These are phyloP conservation scores for Beauveria sp. DNA, from an alignment of 2,329 filamentous ascomycete species.

Conservation along the genomic window DNA sequence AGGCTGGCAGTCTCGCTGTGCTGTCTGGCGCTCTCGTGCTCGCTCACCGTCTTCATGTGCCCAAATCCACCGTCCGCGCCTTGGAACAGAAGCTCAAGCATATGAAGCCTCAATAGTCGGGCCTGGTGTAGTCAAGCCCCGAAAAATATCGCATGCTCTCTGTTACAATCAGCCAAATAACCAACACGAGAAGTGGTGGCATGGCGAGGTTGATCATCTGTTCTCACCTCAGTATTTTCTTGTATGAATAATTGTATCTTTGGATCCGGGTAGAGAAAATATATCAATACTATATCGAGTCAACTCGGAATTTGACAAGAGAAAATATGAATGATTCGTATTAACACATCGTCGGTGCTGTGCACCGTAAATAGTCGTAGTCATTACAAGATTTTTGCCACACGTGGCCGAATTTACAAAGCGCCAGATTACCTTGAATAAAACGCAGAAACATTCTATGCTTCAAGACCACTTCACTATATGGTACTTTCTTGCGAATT, in stretches of 20 bases:
- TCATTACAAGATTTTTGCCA: conserved; percentile 20
- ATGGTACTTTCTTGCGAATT: background rate
- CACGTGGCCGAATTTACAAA: background rate
- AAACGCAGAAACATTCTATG: background rate
- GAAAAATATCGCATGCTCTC: background rate
- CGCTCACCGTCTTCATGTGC: conserved; percentile 69
- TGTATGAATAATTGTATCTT: conserved; percentile 4
- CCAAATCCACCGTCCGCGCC: conserved; percentile 54
- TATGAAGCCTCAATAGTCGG: conserved; percentile 22
- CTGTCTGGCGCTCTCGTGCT: conserved; percentile 76
- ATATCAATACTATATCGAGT: background rate
- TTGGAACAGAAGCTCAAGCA: conserved; percentile 44
- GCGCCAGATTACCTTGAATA: background rate
- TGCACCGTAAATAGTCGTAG: conserved; percentile 19
- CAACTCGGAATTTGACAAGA: background rate
- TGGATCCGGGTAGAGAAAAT: background rate
- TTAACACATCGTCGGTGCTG: conserved; percentile 24
- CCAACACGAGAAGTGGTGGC: background rate
- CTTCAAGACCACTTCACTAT: background rate
- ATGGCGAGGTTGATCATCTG: background rate
- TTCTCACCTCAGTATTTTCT: conserved; percentile 11
- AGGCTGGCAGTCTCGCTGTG: conserved; percentile 80
- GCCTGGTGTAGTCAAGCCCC: background rate
- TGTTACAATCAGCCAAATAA: conserved; percentile 4
- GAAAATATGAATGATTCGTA: conserved; percentile 51